A percentile compares a stretch with the other conserved stretches of the same genome.
These are phyloP conservation scores for Synchytrium microbalum DNA, from an alignment of 371 early-diverging fungal species.

Conservation along the genomic window DNA sequence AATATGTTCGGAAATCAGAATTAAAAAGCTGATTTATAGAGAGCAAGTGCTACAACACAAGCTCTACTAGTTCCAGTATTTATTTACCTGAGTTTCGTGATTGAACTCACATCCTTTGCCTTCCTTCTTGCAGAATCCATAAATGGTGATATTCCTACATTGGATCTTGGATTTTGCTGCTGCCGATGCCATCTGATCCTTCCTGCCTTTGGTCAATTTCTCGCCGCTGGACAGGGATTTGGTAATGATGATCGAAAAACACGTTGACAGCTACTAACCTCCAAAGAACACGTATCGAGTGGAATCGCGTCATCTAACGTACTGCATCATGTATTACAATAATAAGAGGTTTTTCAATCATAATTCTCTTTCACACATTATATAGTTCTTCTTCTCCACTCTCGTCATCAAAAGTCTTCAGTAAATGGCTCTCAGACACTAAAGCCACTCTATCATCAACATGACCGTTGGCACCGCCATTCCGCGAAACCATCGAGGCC, in stretches of 20 bases:
- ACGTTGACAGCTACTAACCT: no score
- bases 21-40: background rate
- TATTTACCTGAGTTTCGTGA: slow-evolving; percentile 49
- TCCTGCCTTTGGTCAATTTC: no score
- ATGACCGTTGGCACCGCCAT: slow-evolving; percentile 15
- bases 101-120: slow-evolving; percentile 79
- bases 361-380: background rate
- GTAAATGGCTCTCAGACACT: slow-evolving; percentile 42
- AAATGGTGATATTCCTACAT: slow-evolving; percentile 75
- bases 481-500: slow-evolving; percentile 20
- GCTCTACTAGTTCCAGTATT: no score
- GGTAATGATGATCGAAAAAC: no score
- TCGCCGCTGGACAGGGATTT: no score
- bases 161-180: background rate
- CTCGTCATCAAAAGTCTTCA: slow-evolving; percentile 52
- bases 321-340: background rate
- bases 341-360: background rate
- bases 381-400: slow-evolving; percentile 15
- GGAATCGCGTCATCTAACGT: no score
- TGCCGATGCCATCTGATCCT: no score
- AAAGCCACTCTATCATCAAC: slow-evolving; percentile 5
- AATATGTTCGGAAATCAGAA: background rate
- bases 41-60: background rate
- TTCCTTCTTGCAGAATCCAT: slow-evolving; percentile 80
- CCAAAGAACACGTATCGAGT: no score